Conservation (phyloP, 2,329 filamentous ascomycete genomes). For the Apiospora marii region DNA sequence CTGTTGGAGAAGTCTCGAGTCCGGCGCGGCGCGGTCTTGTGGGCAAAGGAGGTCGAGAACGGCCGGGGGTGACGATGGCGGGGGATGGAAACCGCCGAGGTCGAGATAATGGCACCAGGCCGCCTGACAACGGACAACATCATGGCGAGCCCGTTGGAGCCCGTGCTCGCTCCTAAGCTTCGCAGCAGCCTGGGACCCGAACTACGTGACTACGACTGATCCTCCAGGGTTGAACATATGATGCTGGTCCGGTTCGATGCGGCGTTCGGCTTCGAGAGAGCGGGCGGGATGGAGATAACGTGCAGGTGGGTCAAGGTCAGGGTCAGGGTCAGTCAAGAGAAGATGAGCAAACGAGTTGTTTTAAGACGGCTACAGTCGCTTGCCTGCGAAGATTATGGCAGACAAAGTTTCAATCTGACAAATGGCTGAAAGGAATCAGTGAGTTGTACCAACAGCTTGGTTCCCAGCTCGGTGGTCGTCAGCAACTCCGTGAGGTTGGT, state of each 20-base stretch:
- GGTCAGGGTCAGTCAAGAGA: neutral
- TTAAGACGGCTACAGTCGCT: neutral
- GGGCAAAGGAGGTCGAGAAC: constrained; percentile 41
- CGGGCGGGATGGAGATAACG: neutral
- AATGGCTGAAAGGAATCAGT: neutral
- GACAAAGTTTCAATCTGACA: neutral
- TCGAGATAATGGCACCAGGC: constrained; percentile 32
- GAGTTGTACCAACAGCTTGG: constrained; percentile 10
- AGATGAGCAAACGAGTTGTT: neutral
- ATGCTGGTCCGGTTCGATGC: constrained; percentile 12
- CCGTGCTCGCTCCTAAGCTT: constrained; percentile 14
- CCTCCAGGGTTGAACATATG: constrained; percentile 5
- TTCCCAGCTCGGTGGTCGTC: neutral
- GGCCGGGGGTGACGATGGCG: constrained; percentile 27
- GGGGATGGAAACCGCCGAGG: constrained; percentile 24
- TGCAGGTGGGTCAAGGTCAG: constrained; percentile 14
- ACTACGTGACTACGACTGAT: constrained; percentile 4
- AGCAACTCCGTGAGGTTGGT: neutral
- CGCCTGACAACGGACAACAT: constrained; percentile 33
- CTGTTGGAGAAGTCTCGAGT: constrained; percentile 62
- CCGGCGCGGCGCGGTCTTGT: constrained; percentile 47
- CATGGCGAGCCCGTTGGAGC: constrained; percentile 10
- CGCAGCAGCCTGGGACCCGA: constrained; percentile 2
- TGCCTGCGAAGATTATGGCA: neutral
- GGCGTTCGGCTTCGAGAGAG: constrained; percentile 4